phyloP scores from a whole-genome alignment of 2,329 filamentous ascomycete species.

The Calycina marina region DNA sequence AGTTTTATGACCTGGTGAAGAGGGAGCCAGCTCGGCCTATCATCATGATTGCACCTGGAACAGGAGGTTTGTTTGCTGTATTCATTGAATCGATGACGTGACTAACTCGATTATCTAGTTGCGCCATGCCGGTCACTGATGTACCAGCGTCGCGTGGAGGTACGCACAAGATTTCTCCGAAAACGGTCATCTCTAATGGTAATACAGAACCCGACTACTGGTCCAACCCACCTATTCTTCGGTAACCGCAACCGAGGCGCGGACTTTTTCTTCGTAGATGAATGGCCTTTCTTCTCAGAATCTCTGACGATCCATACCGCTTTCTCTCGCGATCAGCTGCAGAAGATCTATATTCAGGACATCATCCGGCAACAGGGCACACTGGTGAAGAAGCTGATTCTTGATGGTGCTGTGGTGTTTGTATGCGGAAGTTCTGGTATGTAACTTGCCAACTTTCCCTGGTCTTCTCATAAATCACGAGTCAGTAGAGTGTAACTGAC shows the following conservation, averaged over 20 bases:
- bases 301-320: constrained; percentile 43
- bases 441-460: too few species aligned
- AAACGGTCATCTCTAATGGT: background rate
- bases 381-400: constrained; percentile 31
- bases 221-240: constrained; percentile 51
- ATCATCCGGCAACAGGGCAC: constrained; percentile 19
- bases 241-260: constrained; percentile 61
- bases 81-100: too few species aligned
- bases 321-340: constrained; percentile 54
- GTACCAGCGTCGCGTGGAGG: constrained; percentile 44
- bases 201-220: constrained; percentile 11
- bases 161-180: too few species aligned
- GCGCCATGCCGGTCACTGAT: constrained; percentile 72
- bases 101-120: too few species aligned
- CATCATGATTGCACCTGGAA: constrained; percentile 71
- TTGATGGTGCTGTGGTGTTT: constrained; percentile 36
- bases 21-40: constrained; percentile 33
- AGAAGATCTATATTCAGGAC: constrained; percentile 52
- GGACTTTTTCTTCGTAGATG: constrained; percentile 70
- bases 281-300: constrained; percentile 46
- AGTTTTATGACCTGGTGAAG: constrained; percentile 30
- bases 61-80: too few species aligned
- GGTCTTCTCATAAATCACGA: too few species aligned
- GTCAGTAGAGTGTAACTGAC: too few species aligned
- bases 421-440: constrained; percentile 42